phyloP scores from a whole-genome alignment of 371 early-diverging fungal genomes.

The Mortierella polycephala region DNA sequence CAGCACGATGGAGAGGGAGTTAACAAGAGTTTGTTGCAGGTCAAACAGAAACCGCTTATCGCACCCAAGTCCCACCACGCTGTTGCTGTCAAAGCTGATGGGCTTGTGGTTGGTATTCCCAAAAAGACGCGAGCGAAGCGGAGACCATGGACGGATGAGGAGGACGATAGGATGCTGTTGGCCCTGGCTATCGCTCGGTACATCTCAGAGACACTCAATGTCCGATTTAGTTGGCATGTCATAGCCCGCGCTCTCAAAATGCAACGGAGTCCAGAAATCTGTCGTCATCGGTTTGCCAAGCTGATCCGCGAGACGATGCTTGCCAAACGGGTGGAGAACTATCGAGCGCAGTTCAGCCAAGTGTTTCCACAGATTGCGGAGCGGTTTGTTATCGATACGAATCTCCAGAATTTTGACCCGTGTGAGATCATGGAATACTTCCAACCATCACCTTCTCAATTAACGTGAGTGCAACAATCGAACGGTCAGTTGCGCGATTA shows the following conservation, averaged over 20 bases:
- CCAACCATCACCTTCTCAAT: conserved; percentile 1
- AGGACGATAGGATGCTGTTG: conserved; percentile 32
- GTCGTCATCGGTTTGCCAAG: conserved; percentile 40
- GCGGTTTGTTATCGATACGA: conserved; percentile 19
- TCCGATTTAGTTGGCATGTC: conserved; percentile 37
- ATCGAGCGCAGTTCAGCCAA: conserved; percentile 22
- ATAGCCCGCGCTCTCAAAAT: conserved; percentile 13
- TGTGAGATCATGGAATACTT: conserved; percentile 23
- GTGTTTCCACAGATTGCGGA: conserved; percentile 12
- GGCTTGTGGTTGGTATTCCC: conserved; percentile 9
- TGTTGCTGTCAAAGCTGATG: not conserved
- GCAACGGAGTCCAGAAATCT: conserved; percentile 16
- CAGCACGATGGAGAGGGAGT: no score
- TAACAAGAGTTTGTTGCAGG: no score
- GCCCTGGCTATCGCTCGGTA: conserved; percentile 18
- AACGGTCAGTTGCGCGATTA: not conserved
- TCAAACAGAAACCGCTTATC: no score
- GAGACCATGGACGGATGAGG: conserved; percentile 19
- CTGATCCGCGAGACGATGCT: conserved; percentile 16
- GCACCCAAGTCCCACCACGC: not conserved
- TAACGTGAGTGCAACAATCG: no score
- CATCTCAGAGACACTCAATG: conserved; percentile 20
- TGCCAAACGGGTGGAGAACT: conserved; percentile 24
- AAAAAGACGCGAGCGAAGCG: conserved; percentile 20
- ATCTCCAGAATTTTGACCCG: conserved; percentile 36